Conservation (phyloP, 768 basidiomycete genomes). For the Hypholoma sublateritium region DNA sequence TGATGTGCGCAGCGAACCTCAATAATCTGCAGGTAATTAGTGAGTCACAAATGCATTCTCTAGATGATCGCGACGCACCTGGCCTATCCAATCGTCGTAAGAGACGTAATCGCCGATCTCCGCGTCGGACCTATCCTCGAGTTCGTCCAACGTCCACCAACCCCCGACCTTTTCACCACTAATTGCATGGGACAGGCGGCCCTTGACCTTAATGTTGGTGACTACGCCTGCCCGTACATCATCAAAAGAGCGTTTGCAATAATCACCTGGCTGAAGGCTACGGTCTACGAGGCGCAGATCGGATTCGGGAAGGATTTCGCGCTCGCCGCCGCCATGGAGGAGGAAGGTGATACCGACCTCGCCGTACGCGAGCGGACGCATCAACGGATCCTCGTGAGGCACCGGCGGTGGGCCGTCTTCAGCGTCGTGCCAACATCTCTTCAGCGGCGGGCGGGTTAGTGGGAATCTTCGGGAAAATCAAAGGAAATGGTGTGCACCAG, state of each 20-base stretch:
- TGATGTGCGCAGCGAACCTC: conserved; percentile 7
- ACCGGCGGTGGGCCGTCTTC: conserved; percentile 59
- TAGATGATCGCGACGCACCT: conserved; percentile 47
- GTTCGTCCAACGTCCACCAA: conserved; percentile 61
- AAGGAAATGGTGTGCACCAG: conserved; percentile 44
- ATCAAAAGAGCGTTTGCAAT: conserved; percentile 76
- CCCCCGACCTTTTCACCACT: conserved; percentile 55
- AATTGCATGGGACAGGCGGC: conserved; percentile 75
- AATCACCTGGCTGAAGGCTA: conserved; percentile 74
- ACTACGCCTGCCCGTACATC: conserved; percentile 79
- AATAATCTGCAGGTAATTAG: conserved; percentile 6
- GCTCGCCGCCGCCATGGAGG: conserved; percentile 39
- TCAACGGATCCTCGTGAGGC: conserved; percentile 58
- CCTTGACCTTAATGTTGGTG: conserved; percentile 56
- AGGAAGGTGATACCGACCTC: conserved; percentile 83
- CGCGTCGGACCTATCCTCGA: conserved; percentile 57
- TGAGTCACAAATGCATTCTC: neutral
- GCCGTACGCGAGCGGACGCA: conserved; percentile 72
- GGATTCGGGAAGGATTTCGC: conserved; percentile 72
- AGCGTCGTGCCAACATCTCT: conserved; percentile 90
- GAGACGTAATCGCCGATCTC: conserved; percentile 83
- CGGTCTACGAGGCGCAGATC: conserved; percentile 75
- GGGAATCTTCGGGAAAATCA: neutral
- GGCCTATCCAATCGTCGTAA: conserved; percentile 86
- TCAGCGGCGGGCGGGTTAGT: neutral